These are phyloP conservation scores for Pinus taeda DNA, from an alignment of 75 land plant genomes.

Conservation along the genomic window DNA sequence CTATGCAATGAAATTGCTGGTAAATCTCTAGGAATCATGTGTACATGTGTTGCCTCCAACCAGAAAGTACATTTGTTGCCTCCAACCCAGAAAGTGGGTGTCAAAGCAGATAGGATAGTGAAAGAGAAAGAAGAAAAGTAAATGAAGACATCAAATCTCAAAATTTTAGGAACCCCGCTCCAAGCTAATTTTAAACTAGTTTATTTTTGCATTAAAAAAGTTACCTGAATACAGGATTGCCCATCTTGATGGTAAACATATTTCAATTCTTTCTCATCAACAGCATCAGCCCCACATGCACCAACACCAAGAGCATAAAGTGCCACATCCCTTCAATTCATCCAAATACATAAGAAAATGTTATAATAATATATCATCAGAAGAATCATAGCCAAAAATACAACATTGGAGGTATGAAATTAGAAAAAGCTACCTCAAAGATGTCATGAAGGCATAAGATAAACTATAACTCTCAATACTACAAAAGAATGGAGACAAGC, in stretches of 20 bases:
- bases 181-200: too few species aligned
- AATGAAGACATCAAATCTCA: too few species aligned
- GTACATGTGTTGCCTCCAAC: too few species aligned
- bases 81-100: too few species aligned
- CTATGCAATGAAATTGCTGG: too few species aligned
- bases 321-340: constrained; percentile 65
- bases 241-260: constrained; percentile 85
- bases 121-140: too few species aligned
- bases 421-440: neutral
- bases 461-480: neutral
- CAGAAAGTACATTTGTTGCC: too few species aligned
- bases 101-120: too few species aligned
- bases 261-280: constrained; percentile 78
- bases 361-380: neutral
- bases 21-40: too few species aligned
- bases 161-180: too few species aligned
- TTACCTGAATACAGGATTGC: constrained; percentile 68
- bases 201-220: neutral
- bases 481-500: neutral
- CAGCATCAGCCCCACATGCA: constrained; percentile 68
- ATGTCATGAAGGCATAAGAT: neutral
- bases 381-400: neutral
- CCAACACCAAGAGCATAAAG: constrained; percentile 92
- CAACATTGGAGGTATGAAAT: neutral
- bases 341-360: constrained; percentile 2